A percentile compares a stretch with the other conserved stretches of the same genome.
These are phyloP conservation scores for Theileria luwenshuni DNA, from an alignment of 169 alveolate species.

Conservation along the genomic window DNA sequence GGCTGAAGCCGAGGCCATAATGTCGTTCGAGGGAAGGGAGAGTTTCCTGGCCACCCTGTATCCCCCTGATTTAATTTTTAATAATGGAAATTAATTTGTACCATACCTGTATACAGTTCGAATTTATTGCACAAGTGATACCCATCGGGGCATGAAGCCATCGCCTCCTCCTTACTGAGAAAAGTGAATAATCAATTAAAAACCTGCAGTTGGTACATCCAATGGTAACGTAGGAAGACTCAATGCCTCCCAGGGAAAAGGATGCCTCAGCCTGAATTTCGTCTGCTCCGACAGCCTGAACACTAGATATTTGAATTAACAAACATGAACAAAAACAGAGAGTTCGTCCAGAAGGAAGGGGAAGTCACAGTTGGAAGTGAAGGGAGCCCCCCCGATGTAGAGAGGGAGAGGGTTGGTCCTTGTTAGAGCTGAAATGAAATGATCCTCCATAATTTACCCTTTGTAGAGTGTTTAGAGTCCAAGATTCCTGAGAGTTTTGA, in stretches of 20 bases:
- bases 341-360: constrained; percentile 85
- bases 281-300: constrained; percentile 67
- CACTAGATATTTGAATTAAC: background rate
- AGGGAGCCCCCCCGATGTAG: constrained; percentile 85
- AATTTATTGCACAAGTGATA: constrained; percentile 85
- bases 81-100: constrained; percentile 1
- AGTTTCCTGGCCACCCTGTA: constrained; percentile 58
- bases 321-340: constrained; percentile 69
- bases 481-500: constrained; percentile 31
- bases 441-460: constrained; percentile 21
- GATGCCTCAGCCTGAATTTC: constrained; percentile 72
- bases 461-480: constrained; percentile 42
- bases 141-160: constrained; percentile 82
- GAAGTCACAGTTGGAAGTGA: constrained; percentile 77
- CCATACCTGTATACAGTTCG: constrained; percentile 74
- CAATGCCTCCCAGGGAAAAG: constrained; percentile 79
- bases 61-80: constrained; percentile 40
- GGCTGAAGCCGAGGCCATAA: constrained; percentile 69
- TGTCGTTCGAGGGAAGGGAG: constrained; percentile 31
- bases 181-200: background rate
- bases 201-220: constrained; percentile 88
- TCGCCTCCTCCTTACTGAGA: constrained; percentile 77
- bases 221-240: constrained; percentile 82
- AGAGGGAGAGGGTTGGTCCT: constrained; percentile 78
- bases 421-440: constrained; percentile 28